phyloP scores from a whole-genome alignment of 345 rosid species.

The Conringia planisiliqua region DNA sequence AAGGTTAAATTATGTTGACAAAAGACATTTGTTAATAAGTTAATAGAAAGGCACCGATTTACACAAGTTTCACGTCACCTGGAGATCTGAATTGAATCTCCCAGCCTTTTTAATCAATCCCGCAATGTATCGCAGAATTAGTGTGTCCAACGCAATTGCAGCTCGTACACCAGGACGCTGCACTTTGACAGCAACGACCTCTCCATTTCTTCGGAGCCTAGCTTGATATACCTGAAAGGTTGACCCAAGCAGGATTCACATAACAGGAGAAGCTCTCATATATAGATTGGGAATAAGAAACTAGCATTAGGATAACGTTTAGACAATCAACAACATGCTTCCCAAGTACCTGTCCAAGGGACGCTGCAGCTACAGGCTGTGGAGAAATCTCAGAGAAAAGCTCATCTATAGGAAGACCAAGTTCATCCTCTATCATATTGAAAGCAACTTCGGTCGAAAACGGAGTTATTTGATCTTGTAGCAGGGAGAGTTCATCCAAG shows the following conservation, averaged over 20 bases:
- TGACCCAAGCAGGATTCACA: constrained; percentile 12
- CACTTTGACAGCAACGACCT: constrained; percentile 87
- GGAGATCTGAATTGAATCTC: constrained; percentile 80
- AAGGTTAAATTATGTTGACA: not conserved
- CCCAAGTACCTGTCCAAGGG: constrained; percentile 77
- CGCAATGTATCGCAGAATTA: constrained; percentile 76
- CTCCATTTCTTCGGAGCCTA: constrained; percentile 59
- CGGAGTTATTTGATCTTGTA: constrained; percentile 92
- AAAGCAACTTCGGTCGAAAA: constrained; percentile 83
- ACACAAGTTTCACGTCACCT: constrained; percentile 40
- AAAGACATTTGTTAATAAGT: not conserved
- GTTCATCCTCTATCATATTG: constrained; percentile 68
- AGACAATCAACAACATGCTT: not conserved
- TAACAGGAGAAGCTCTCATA: not conserved
- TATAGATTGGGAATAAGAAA: not conserved
- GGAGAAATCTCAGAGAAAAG: constrained; percentile 90
- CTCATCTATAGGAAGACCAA: constrained; percentile 61
- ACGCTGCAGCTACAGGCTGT: constrained; percentile 89
- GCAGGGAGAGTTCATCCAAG: constrained; percentile 75
- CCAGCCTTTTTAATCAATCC: constrained; percentile 64
- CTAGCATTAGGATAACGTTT: not conserved
- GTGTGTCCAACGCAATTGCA: constrained; percentile 82
- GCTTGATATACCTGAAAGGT: constrained; percentile 82
- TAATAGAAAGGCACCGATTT: not conserved
- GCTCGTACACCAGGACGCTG: constrained; percentile 96